Evolutionary conservation across 2,329 filamentous ascomycete species (phyloP), one percentile per base, ranked within the genome.

Genomic region (Penicillium sp.): DNA sequence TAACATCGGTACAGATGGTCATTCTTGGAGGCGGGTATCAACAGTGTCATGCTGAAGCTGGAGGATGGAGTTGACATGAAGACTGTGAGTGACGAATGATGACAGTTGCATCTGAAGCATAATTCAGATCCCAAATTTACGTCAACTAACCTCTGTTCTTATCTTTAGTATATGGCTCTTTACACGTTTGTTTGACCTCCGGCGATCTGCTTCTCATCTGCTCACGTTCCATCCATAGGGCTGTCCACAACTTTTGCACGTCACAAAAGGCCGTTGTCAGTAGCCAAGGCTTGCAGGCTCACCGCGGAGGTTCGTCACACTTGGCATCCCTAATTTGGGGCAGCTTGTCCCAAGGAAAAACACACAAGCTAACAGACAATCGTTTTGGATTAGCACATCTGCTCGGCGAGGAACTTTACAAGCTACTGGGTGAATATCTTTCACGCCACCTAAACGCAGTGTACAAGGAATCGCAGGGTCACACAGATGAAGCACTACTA

Each of bases 181-280:
- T 97, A 97, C 73, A 96, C 91, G 85, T 89, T 51, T 45, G 64
- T 56, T 28, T 23, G 13, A 14, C 14, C 23, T 35, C 41, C 13
- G 11, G 39, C 28, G 13, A 18, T 47, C 28, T 18, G 5, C 28
- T 57, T 72, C 69, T 46, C 24, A 6, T 61, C 14, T 59, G 28
- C 44, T 45, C 16, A 59, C 52, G 44, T 22, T 9, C 18, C 46
- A 29, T 54, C 43, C 45, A 45, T 67, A 90, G 79, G 43, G 89
- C 90, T 51, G 93, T 98, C 40, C 93, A 98, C 74, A 96, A 98
- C 74, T 98, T 98, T 71, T 98, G 93, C 70, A 98, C 93, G 46
- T 95, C 93, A 20, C 93, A 97, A 69, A 97, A 97, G 69, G 89
- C 89, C 1, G 83, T 90, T 36, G 79, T 81, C n/a, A 76, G 80